These are phyloP conservation scores for Clathrus columnatus DNA, from an alignment of 768 basidiomycete genomes.

Conservation along the genomic window DNA sequence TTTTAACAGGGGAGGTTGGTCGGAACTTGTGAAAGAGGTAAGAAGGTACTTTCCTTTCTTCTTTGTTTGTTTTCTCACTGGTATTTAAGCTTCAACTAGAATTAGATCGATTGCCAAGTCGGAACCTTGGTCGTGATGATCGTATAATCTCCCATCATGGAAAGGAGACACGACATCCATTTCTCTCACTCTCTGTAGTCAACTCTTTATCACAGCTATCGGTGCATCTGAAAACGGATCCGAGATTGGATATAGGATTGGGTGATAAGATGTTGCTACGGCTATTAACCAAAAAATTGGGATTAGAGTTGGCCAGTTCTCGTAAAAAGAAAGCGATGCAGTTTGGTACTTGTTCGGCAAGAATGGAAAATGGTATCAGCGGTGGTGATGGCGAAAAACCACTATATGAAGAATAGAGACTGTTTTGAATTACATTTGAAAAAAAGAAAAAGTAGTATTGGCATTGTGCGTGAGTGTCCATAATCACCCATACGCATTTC, in stretches of 20 bases:
- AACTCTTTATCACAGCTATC: slow-evolving; percentile 70
- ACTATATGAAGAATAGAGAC: neutral
- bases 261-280: slow-evolving; percentile 89
- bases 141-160: slow-evolving; percentile 86
- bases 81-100: slow-evolving; percentile 73
- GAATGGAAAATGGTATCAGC: slow-evolving; percentile 60
- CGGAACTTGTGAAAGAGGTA: slow-evolving; percentile 75
- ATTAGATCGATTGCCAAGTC: slow-evolving; percentile 73
- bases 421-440: too few species aligned
- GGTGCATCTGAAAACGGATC: slow-evolving; percentile 76
- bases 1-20: slow-evolving; percentile 61
- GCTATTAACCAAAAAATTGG: slow-evolving; percentile 60
- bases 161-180: slow-evolving; percentile 89
- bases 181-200: slow-evolving; percentile 73
- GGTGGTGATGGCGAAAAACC: slow-evolving; percentile 41
- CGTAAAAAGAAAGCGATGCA: slow-evolving; percentile 95
- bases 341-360: slow-evolving; percentile 83
- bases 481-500: too few species aligned
- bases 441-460: too few species aligned
- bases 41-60: slow-evolving; percentile 1
- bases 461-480: too few species aligned
- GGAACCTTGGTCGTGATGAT: slow-evolving; percentile 93
- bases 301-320: slow-evolving; percentile 61
- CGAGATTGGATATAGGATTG: slow-evolving; percentile 57
- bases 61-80: neutral